Percentiles rank a stretch among this genome's conserved stretches.
Conservation (phyloP, 805 yeast genomes). For the Saturnispora dispora region DNA sequence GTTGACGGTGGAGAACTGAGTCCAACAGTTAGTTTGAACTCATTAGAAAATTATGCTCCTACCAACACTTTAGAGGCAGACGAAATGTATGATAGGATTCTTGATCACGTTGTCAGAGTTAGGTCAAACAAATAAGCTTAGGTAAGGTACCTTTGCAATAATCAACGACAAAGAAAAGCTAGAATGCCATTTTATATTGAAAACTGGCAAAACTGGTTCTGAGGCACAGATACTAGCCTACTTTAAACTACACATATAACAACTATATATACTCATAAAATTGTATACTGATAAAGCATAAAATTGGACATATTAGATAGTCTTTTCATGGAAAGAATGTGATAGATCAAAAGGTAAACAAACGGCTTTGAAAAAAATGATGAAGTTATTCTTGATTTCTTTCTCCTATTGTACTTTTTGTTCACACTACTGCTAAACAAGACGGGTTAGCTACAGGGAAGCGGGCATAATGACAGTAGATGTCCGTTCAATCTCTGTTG, state of each 20-base stretch:
- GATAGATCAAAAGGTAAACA: neutral
- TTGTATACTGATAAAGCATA: neutral
- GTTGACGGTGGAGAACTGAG: slow-evolving; percentile 15
- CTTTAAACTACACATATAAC: neutral
- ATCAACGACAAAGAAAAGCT: neutral
- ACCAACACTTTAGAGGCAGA: slow-evolving; percentile 37
- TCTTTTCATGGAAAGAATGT: neutral
- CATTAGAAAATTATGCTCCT: slow-evolving; percentile 15
- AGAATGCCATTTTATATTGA: neutral
- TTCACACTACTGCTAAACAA: neutral
- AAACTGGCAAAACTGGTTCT: neutral
- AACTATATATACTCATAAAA: neutral
- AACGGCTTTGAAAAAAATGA: neutral
- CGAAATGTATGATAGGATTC: slow-evolving; percentile 61
- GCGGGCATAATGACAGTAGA: neutral
- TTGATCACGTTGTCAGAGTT: slow-evolving; percentile 59
- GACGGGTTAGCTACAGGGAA: neutral
- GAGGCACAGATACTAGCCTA: no score
- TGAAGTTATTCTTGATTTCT: neutral
- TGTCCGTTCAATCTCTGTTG: neutral
- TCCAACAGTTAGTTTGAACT: slow-evolving; percentile 12
- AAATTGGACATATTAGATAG: neutral
- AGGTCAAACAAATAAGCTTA: slow-evolving; percentile 36
- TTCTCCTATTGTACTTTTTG: neutral
- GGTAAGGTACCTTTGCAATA: neutral